Base-by-base conservation (phyloP, 2,329 filamentous ascomycete genomes). In the Aaosphaeria arxii region DNA sequence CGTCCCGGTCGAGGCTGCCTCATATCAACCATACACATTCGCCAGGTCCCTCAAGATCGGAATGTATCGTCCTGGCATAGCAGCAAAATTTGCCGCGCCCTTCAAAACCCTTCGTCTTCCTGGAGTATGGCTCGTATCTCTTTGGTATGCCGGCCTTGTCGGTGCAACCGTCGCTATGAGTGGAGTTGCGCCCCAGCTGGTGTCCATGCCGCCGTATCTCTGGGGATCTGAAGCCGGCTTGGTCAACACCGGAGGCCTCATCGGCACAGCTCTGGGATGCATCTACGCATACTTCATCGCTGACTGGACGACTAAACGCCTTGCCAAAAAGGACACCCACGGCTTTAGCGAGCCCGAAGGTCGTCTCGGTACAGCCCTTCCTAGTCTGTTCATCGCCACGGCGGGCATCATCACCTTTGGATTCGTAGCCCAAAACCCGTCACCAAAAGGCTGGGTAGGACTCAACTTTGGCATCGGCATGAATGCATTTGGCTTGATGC, bases 71-170 rank as follows among this genome's bases (percentile, higher is more conserved):
- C 64, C 67, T 1, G 62, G 68, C 7, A 43, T 73, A 3, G 38
- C 61, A 6, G 48, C 54, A 5, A 70, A 70, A 28, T 69, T 72
- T 47, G 32, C 71, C 32, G 67, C 62, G 2, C 72, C 71, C 0
- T 74, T 64, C 57, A 59, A 64, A 11, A 61, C 63, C 1, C 56
- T 74, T 9, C 59, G 66, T 3, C 62, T 73, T 24, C 73, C 72
- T 4, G 72, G 72, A 32, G 70, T 71, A 0, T 73, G 71, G 69
- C 61, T 74, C 4, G 63, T 74, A 9, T 68, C 72, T 40, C 50
- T 68, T 0, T 72, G 71, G 59, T 74, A 75, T 46, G 70, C 70
- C 5, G 72, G 71, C 1, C 59, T 75, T 1, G 66, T 74, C 6
- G 72, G 69, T 11, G 64, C 67, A 2, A 63, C 73, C 35, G 71